phyloP scores from a whole-genome alignment of 2,329 filamentous ascomycete genomes.

The Monosporascus sp. region DNA sequence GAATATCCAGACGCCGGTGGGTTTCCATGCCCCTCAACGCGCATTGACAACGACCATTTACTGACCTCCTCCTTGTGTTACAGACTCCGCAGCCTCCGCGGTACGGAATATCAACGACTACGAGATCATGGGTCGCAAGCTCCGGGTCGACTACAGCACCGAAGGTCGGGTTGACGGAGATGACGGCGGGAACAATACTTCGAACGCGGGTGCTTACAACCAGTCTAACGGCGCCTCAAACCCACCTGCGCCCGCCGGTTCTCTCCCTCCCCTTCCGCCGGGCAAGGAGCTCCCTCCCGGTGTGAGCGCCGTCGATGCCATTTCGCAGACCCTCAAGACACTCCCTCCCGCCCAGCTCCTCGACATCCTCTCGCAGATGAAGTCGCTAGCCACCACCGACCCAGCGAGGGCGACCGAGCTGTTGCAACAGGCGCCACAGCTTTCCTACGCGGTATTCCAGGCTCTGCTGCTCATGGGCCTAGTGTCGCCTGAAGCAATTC shows the following conservation, averaged over 20 bases:
- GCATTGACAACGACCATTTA: background rate
- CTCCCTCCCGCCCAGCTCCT: constrained; percentile 85
- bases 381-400: constrained; percentile 76
- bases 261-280: constrained; percentile 74
- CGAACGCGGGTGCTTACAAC: constrained; percentile 13
- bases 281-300: constrained; percentile 81
- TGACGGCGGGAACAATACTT: constrained; percentile 29
- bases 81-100: constrained; percentile 80
- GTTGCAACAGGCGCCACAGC: constrained; percentile 82
- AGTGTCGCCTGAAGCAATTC: constrained; percentile 78
- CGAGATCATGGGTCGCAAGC: constrained; percentile 90
- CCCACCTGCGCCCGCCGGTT: constrained; percentile 36
- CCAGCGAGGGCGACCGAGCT: constrained; percentile 81
- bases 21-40: background rate
- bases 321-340: constrained; percentile 83
- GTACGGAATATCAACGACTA: constrained; percentile 94
- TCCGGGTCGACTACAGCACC: constrained; percentile 94
- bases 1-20: constrained; percentile 88
- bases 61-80: constrained; percentile 1
- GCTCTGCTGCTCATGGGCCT: constrained; percentile 88
- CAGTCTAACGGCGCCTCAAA: constrained; percentile 27
- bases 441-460: constrained; percentile 93
- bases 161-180: constrained; percentile 74
- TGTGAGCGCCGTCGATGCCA: constrained; percentile 81
- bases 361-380: constrained; percentile 93